Evolutionary conservation across 2,329 filamentous ascomycete genomes (phyloP), one percentile per base, ranked within the genome.

Genomic region (Penicillium sp.): DNA sequence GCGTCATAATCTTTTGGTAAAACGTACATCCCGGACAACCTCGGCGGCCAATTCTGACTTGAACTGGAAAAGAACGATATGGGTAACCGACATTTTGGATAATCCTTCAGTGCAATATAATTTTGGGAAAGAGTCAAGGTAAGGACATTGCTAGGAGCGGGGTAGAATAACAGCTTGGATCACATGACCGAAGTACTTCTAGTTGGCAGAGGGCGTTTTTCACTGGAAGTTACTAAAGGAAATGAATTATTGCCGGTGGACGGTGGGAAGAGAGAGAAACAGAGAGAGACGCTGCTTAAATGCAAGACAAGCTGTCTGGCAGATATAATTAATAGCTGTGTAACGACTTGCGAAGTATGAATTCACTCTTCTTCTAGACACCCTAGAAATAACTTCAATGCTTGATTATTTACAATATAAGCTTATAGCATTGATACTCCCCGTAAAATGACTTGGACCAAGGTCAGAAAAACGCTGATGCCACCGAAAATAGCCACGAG

Each of bases 51-150:
- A 64, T 0, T 70, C 69, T 0, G 77, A 64, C 61, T 83, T 82
- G 72, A 85, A 85, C 53, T 80, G 74, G 59, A 87, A 83, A 24
- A 85, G 71, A 3, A 87, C 83, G 44, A 87, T 76, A 63, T 87
- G 84, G n/a, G 79, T 72, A 57, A 87, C 74, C 0, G 80, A 63
- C 82, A 85, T 85, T 3, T n/a, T 52, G 52, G 6, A 17, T 22
- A 22, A 21, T 21, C 21, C n/a, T 22, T 22, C 22, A 22, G 13
- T 8, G 2, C 5, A 6, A 37, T 34, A 34, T 26, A 6, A 37
- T 13, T 1, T 13, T 45, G 32, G 2, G 13, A 17, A 4, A 10
- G 4, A 1, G 13, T 29, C 17, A 29, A 26, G 12, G 28, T 13
- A 42, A 13, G 4, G 19, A 17, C 21, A 17, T 26, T 15, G 21